A percentile compares a stretch with the other conserved stretches of the same genome.
Conservation (phyloP, 2,329 filamentous ascomycete species). For the Madurella fahalii region DNA sequence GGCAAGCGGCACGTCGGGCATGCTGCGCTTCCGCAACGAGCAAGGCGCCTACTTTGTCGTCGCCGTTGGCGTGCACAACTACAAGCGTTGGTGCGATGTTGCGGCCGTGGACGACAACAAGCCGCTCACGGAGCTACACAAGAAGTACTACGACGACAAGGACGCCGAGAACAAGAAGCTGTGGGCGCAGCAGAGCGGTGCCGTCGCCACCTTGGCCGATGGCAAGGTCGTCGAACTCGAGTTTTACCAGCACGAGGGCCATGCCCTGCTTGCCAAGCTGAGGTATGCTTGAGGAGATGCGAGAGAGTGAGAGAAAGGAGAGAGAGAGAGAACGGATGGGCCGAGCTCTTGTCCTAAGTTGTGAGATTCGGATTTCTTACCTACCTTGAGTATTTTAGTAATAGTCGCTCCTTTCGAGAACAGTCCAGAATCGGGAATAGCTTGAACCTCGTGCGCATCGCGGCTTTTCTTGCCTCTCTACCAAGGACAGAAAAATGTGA, state of each 20-base stretch:
- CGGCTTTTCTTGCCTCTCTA: no score
- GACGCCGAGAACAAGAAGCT: not conserved
- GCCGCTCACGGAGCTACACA: not conserved
- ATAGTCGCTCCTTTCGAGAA: no score
- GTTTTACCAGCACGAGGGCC: slow-evolving; percentile 3
- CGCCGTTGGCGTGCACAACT: slow-evolving; percentile 11
- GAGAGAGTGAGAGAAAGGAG: no score
- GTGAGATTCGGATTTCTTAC: no score
- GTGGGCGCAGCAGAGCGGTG: not conserved
- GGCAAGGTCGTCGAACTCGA: not conserved
- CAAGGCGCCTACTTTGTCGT: not conserved
- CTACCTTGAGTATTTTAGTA: no score
- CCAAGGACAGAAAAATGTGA: no score
- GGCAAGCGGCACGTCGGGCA: no score
- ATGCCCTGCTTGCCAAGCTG: not conserved
- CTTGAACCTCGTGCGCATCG: no score
- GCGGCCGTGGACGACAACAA: not conserved
- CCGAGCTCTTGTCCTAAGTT: no score
- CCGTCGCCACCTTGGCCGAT: not conserved
- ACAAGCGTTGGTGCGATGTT: slow-evolving; percentile 14
- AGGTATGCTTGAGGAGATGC: not conserved
- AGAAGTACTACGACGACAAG: slow-evolving; percentile 1
- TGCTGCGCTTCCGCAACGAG: not conserved
- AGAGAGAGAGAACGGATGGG: no score
- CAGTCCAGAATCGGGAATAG: no score